A percentile compares a stretch with the other conserved stretches of the same genome.
Evolutionary conservation across 1,284 basidiomycete genomes (phyloP).

Genomic region (Tremellales sp.): DNA sequence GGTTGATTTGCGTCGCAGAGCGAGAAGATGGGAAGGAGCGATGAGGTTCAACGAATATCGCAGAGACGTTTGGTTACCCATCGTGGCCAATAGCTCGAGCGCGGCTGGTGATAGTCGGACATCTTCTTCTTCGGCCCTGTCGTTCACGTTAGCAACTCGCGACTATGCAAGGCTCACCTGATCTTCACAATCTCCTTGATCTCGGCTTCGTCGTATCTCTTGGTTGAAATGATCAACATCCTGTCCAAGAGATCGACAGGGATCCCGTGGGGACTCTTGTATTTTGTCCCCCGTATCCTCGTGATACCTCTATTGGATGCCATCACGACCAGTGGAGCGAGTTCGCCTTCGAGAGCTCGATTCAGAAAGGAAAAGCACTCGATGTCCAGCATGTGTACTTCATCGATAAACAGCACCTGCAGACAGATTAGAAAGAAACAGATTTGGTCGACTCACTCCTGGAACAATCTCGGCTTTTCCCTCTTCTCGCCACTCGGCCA

Average conservation of each 20-base stretch:
- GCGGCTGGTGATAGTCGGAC: constrained; percentile 77
- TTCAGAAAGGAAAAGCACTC: constrained; percentile 99
- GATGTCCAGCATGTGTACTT: constrained; percentile 99
- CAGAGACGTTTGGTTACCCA: constrained; percentile 80
- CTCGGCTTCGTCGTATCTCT: constrained; percentile 79
- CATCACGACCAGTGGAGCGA: constrained; percentile 96
- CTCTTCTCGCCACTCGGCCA: constrained; percentile 97
- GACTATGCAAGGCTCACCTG: constrained; percentile 54
- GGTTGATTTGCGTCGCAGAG: constrained; percentile 72
- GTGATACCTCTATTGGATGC: constrained; percentile 95
- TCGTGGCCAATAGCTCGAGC: constrained; percentile 70
- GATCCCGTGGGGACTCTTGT: constrained; percentile 89
- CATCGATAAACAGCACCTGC: constrained; percentile 85
- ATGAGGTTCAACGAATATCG: constrained; percentile 91
- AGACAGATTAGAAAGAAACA: not conserved
- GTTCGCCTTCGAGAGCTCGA: constrained; percentile 87
- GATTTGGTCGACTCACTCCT: constrained; percentile 61
- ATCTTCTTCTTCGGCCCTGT: constrained; percentile 90
- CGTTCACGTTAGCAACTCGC: not conserved
- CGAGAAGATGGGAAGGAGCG: constrained; percentile 78
- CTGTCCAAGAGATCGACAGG: constrained; percentile 93
- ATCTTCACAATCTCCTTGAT: constrained; percentile 90
- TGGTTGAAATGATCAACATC: constrained; percentile 91
- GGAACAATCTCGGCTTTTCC: constrained; percentile 98
- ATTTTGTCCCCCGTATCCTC: constrained; percentile 90